These are phyloP conservation scores for Canariomyces notabilis DNA, from an alignment of 2,329 filamentous ascomycete genomes.

Conservation along the genomic window DNA sequence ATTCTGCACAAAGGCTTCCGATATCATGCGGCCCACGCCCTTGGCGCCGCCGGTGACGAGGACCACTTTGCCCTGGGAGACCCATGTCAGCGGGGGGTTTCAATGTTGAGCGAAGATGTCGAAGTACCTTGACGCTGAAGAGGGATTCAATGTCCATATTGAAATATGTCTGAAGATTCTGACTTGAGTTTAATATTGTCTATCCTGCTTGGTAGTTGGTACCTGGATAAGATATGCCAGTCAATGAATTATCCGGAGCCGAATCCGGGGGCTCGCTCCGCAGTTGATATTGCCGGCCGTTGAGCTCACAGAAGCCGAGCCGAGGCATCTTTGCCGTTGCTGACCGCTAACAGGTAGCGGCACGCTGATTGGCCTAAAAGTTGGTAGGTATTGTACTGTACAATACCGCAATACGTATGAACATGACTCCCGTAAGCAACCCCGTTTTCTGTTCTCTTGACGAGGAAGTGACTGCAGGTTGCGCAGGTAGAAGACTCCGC, in stretches of 20 bases:
- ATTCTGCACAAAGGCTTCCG: conserved; percentile 59
- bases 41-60: conserved; percentile 55
- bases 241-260: neutral
- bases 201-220: neutral
- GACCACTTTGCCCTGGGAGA: conserved; percentile 49
- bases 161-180: neutral
- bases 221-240: neutral
- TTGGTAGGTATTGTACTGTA: too few species aligned
- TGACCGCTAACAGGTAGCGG: neutral
- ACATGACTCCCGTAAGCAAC: too few species aligned
- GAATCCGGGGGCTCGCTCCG: neutral
- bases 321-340: conserved; percentile 6
- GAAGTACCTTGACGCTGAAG: conserved; percentile 54
- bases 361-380: neutral
- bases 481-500: too few species aligned
- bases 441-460: too few species aligned
- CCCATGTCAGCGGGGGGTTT: conserved; percentile 5
- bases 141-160: conserved; percentile 50
- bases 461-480: too few species aligned
- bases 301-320: conserved; percentile 6
- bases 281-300: neutral
- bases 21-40: conserved; percentile 65
- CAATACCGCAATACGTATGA: too few species aligned
- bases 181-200: neutral
- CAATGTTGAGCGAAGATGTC: neutral